These are phyloP conservation scores for Nannizziopsis arthrosporioides DNA, from an alignment of 2,329 filamentous ascomycete species.

Conservation along the genomic window DNA sequence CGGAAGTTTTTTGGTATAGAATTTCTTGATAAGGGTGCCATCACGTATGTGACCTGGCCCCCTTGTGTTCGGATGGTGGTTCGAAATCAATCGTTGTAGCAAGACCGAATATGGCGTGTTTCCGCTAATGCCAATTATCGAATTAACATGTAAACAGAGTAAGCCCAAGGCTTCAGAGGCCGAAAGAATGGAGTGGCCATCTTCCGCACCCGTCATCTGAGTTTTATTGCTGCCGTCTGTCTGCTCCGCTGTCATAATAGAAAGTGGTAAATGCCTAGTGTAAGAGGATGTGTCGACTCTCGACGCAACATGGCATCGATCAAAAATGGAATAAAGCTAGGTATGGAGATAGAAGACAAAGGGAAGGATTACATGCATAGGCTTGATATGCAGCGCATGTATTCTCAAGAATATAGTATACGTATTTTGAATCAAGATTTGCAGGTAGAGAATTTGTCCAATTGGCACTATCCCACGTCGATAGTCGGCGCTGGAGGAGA, in stretches of 20 bases:
- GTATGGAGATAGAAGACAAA: neutral
- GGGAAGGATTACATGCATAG: too few species aligned
- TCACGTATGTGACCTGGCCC: neutral
- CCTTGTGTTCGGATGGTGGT: neutral
- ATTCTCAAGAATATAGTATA: too few species aligned
- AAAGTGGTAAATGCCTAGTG: neutral
- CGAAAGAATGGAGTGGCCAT: neutral
- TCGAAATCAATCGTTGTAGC: neutral
- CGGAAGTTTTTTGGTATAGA: slow-evolving; percentile 80
- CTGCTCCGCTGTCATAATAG: slow-evolving; percentile 1
- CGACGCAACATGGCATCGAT: slow-evolving; percentile 2
- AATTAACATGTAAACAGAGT: slow-evolving; percentile 5
- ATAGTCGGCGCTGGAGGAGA: too few species aligned
- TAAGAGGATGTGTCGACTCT: neutral
- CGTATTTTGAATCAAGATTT: too few species aligned
- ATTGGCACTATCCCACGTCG: too few species aligned
- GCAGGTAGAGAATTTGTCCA: too few species aligned
- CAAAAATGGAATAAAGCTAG: neutral
- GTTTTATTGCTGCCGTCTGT: neutral
- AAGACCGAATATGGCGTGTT: neutral
- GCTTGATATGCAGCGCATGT: too few species aligned
- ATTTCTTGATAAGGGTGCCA: slow-evolving; percentile 50
- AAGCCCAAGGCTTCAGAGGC: slow-evolving; percentile 4
- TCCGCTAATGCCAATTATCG: neutral
- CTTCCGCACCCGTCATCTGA: neutral